Evolutionary conservation across 2,329 filamentous ascomycete genomes (phyloP), one percentile per base, ranked within the genome.

Genomic region (Rutstroemia sp.): DNA sequence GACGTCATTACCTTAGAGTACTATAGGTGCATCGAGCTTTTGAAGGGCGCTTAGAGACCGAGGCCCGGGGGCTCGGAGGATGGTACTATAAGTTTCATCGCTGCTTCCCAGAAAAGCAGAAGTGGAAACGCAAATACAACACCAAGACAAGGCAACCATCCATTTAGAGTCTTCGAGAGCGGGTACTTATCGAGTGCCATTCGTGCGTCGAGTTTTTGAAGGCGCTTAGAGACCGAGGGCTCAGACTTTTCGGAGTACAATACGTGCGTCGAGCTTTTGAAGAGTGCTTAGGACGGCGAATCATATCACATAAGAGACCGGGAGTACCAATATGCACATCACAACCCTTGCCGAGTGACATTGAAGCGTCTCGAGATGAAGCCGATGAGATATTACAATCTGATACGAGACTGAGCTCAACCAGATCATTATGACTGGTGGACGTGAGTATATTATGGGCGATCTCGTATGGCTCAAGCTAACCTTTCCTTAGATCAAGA

Each of bases 321-420:
- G n/a, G n/a, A n/a, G n/a, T n/a, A n/a, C n/a, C n/a, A n/a, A n/a
- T n/a, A n/a, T n/a, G n/a, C n/a, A n/a, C n/a, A n/a, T n/a, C n/a
- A n/a, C n/a, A n/a, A n/a, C n/a, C n/a, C n/a, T n/a, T n/a, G n/a
- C n/a, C n/a, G n/a, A n/a, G n/a, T 96, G 1, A 88, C 85, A 0
- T 76, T 96, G 51, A 78, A 78, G 21, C 88, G 92, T 42, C 79
- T 96, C 59, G 86, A 86, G 94, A 97, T 58, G 94, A 99, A 69
- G 94, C 94, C 0, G 94, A 99, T 68, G 92, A 99, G 74, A 86
- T 99, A 78, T 79, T 99, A 0, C 78, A 86, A 0, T 69, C 76
- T 1, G 88, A 92, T 97, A 94, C 89, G 80, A 86, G 40, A 78
- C 83, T 0, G 84, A 92, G 4, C 78, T 97, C 58, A 78, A 78